Evolutionary conservation across 2,329 filamentous ascomycete species (phyloP).

Genomic region (Aspergillus neotritici): DNA sequence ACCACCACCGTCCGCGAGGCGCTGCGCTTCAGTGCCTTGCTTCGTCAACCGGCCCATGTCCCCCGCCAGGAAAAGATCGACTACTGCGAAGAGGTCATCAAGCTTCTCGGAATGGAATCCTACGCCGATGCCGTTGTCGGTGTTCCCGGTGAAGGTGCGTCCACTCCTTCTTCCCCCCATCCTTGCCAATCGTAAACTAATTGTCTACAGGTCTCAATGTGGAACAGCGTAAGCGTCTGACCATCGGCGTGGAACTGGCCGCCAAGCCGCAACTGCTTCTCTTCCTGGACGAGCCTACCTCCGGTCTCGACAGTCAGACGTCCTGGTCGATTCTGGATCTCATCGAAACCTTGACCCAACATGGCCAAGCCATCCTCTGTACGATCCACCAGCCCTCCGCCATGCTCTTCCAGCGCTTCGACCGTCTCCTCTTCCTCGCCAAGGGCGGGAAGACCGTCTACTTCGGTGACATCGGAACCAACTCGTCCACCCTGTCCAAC

Average conservation of each 20-base stretch:
- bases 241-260: conserved; percentile 92
- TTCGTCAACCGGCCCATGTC: conserved; percentile 75
- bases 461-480: conserved; percentile 60
- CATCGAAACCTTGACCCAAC: conserved; percentile 81
- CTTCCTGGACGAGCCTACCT: conserved; percentile 93
- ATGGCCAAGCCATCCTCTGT: conserved; percentile 88
- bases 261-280: conserved; percentile 85
- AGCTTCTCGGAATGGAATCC: conserved; percentile 80
- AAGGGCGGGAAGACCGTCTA: conserved; percentile 63
- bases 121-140: conserved; percentile 89
- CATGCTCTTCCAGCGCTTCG: conserved; percentile 85
- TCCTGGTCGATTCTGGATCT: conserved; percentile 88
- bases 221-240: conserved; percentile 68
- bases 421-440: conserved; percentile 59
- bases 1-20: conserved; percentile 86
- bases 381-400: conserved; percentile 97
- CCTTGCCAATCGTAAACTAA: conserved; percentile 5
- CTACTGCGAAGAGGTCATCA: conserved; percentile 87
- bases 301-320: conserved; percentile 86
- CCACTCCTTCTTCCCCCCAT: background rate
- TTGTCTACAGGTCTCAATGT: conserved; percentile 46
- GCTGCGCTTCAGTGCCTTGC: conserved; percentile 74
- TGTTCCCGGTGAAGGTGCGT: conserved; percentile 73
- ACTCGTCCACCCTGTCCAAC: conserved; percentile 52
- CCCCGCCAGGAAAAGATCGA: conserved; percentile 70